Percentiles rank a stretch among this genome's conserved stretches.
Evolutionary conservation across 306 rosid species (phyloP).

Genomic region (Cotoneaster glaucophyllus): DNA sequence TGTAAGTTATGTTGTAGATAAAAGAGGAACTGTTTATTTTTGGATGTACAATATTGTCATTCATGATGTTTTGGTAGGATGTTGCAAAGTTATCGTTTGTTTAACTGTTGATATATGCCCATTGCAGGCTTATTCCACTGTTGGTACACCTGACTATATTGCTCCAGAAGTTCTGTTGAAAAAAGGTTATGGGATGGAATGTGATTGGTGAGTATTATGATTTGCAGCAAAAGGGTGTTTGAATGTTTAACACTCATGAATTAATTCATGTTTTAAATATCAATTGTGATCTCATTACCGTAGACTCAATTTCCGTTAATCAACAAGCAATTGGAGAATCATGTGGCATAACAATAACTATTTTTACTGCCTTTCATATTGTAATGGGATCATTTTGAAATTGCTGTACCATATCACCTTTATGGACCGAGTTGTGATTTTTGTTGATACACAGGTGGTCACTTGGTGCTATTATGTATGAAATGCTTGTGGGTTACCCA

Average conservation of each 20-base stretch:
- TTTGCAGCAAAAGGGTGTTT: background rate
- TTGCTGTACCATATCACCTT: background rate
- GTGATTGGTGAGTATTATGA: conserved; percentile 78
- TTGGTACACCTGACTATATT: conserved; percentile 98
- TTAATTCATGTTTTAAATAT: background rate
- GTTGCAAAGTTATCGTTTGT: background rate
- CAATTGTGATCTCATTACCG: background rate
- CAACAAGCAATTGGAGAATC: background rate
- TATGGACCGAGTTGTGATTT: conserved; percentile 5
- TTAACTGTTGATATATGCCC: conserved; percentile 20
- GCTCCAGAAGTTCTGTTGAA: conserved; percentile 99
- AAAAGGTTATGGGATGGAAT: conserved; percentile 97
- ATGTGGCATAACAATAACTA: background rate
- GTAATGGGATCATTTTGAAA: background rate
- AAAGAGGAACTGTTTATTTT: background rate
- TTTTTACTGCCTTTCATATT: background rate
- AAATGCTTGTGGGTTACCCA: conserved; percentile 96
- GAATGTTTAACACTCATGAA: background rate
- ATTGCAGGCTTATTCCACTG: conserved; percentile 98
- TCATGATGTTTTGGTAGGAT: background rate
- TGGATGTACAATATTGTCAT: background rate
- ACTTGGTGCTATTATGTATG: conserved; percentile 98
- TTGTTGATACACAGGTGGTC: conserved; percentile 76
- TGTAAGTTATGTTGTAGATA: conserved; percentile 35
- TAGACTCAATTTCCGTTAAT: too few species aligned